These are phyloP conservation scores for Kwoniella pini DNA, from an alignment of 768 basidiomycete species.

Conservation along the genomic window DNA sequence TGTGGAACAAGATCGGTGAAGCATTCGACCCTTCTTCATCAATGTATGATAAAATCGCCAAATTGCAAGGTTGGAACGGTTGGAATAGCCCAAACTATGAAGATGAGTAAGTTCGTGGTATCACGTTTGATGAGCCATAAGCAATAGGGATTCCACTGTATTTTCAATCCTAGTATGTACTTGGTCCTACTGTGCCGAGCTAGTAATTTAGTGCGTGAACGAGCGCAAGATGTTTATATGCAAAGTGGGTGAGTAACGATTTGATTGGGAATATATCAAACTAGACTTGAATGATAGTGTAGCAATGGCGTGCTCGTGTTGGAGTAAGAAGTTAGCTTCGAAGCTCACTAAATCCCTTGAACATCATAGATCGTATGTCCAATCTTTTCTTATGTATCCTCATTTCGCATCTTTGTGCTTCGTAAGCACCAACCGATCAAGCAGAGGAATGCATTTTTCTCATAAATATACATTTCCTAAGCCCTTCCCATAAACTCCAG, in stretches of 20 bases:
- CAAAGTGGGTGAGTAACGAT: not conserved
- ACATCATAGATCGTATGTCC: too few species aligned
- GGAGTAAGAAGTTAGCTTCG: not conserved
- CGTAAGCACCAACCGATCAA: not conserved
- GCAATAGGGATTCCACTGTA: too few species aligned
- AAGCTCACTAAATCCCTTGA: not conserved
- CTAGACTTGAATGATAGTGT: not conserved
- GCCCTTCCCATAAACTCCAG: not conserved
- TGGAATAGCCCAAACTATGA: too few species aligned
- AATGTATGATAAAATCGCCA: too few species aligned
- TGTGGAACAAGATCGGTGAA: too few species aligned
- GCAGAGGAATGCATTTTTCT: slow-evolving; percentile 6
- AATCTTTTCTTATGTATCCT: not conserved
- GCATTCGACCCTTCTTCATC: too few species aligned
- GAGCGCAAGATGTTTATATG: not conserved
- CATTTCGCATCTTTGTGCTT: too few species aligned
- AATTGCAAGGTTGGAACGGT: too few species aligned
- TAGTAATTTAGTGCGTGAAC: not conserved
- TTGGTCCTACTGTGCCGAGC: too few species aligned
- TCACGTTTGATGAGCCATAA: too few species aligned
- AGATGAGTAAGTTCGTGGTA: too few species aligned
- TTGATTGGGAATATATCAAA: not conserved
- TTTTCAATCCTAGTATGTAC: too few species aligned
- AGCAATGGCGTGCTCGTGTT: not conserved
- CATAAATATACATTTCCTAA: not conserved